Conservation (phyloP, 768 basidiomycete genomes). For the Gloeophyllum trabeum region DNA sequence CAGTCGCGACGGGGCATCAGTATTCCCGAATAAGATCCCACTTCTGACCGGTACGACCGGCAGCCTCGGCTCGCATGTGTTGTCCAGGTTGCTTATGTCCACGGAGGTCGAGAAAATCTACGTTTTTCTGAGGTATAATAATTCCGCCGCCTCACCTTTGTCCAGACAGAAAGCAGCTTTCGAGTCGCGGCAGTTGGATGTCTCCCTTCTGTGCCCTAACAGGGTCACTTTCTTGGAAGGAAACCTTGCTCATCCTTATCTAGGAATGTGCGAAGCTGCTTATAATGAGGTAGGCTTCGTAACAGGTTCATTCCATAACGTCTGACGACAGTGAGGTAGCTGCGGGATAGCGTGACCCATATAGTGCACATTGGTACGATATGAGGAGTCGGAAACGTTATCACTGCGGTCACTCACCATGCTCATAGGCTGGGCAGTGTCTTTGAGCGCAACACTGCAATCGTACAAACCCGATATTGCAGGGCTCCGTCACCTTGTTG, state of each 20-base stretch:
- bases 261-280: slow-evolving; percentile 16
- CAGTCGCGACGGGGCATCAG: background rate
- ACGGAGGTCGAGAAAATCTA: slow-evolving; percentile 1
- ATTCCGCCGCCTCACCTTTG: background rate
- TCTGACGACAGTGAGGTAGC: background rate
- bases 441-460: background rate
- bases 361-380: background rate
- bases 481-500: slow-evolving; percentile 13
- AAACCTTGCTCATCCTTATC: slow-evolving; percentile 9
- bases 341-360: background rate
- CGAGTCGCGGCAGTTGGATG: background rate
- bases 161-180: background rate
- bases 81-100: slow-evolving; percentile 2
- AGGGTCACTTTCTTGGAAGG: slow-evolving; percentile 23
- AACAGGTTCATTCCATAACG: background rate
- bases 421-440: no score
- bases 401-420: background rate
- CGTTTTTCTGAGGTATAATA: slow-evolving; percentile 5
- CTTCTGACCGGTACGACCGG: slow-evolving; percentile 16
- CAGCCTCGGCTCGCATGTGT: slow-evolving; percentile 9
- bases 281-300: slow-evolving; percentile 16
- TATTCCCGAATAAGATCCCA: slow-evolving; percentile 3
- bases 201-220: background rate
- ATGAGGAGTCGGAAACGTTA: background rate
- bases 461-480: background rate